Evolutionary conservation across 441 rosid genomes (phyloP), one percentile per base, ranked within the genome.

Genomic region (Breynia disticha): DNA sequence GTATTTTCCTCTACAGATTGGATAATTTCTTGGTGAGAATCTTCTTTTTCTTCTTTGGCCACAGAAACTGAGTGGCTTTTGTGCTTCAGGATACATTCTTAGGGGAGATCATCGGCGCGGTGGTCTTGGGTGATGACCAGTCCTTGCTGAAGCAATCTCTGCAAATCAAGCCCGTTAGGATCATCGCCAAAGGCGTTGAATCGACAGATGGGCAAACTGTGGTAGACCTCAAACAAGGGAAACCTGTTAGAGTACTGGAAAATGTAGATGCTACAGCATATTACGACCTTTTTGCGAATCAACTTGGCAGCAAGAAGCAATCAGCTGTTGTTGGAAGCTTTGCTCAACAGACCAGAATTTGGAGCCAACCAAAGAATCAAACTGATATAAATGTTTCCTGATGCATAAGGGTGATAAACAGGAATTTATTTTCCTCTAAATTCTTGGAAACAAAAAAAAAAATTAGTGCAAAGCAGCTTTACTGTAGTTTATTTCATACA

Each of bases 81-180:
- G 4, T 19, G 43, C 5, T 70, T 64, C 76, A 83, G 98, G 87
- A 79, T 48, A 85, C 65, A 21, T 90, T 90, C 76, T 61, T 81
- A 63, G 98, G 98, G 1, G 96, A 90, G 71, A 67, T 87, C 50
- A 68, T 83, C 17, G 98, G 98, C n/a, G 93, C 93, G 12, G 67
- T 80, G 21, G 59, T 66, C 52, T 46, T 87, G 59, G 85, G 71
- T 7, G 68, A 64, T 19, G 71, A 77, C 63, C 48, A 64, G 13
- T 54, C 76, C 17, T 45, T 28, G 44, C 56, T 87, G 65, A 76
- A 78, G 21, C 74, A 79, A 10, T 61, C 48, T 42, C 57, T 69
- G 16, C 51, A 63, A 61, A 52, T 35, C 50, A 71, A 72, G 59
- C 60, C 72, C 7, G 44, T 91, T 61, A 78, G 57, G 67, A 79